These are phyloP conservation scores for Boletellus ananiceps DNA, from an alignment of 768 basidiomycete genomes.

Conservation along the genomic window DNA sequence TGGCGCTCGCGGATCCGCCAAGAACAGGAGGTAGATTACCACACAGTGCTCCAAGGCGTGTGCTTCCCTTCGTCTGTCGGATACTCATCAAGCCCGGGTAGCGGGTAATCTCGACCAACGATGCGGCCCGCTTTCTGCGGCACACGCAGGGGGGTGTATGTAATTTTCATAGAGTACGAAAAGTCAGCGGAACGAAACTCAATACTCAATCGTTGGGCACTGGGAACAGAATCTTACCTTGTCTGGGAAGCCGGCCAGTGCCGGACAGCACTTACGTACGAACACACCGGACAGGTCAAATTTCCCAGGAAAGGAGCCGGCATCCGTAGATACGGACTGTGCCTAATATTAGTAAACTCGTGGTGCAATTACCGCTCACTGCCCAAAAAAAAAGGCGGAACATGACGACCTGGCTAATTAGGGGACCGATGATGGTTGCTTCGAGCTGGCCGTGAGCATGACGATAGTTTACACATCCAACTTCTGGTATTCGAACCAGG, in stretches of 20 bases:
- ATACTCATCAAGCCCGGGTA: slow-evolving; percentile 11
- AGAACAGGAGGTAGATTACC: slow-evolving; percentile 15
- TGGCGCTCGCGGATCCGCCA: slow-evolving; percentile 25
- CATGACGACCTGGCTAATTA: slow-evolving; percentile 12
- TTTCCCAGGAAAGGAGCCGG: slow-evolving; percentile 18
- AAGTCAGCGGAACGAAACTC: slow-evolving; percentile 15
- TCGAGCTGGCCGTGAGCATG: slow-evolving; percentile 5
- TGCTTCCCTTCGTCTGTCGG: background rate
- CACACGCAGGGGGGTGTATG: background rate
- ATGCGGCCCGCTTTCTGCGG: slow-evolving; percentile 5
- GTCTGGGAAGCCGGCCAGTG: slow-evolving; percentile 18
- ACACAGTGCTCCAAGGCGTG: slow-evolving; percentile 11
- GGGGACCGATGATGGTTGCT: slow-evolving; percentile 2
- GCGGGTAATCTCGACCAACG: slow-evolving; percentile 4
- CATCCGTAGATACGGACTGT: slow-evolving; percentile 22
- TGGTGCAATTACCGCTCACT: slow-evolving; percentile 27
- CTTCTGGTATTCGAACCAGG: slow-evolving; percentile 24
- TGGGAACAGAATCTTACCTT: slow-evolving; percentile 17
- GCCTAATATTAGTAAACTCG: slow-evolving; percentile 24
- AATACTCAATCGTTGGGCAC: slow-evolving; percentile 14
- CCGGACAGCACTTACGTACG: slow-evolving; percentile 25
- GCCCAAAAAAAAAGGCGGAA: slow-evolving; percentile 22
- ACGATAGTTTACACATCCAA: slow-evolving; percentile 15
- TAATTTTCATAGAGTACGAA: background rate
- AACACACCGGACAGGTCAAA: slow-evolving; percentile 14